These are phyloP conservation scores for Blastocystis hominis DNA, from an alignment of 352 stramenopile genomes.

Conservation along the genomic window DNA sequence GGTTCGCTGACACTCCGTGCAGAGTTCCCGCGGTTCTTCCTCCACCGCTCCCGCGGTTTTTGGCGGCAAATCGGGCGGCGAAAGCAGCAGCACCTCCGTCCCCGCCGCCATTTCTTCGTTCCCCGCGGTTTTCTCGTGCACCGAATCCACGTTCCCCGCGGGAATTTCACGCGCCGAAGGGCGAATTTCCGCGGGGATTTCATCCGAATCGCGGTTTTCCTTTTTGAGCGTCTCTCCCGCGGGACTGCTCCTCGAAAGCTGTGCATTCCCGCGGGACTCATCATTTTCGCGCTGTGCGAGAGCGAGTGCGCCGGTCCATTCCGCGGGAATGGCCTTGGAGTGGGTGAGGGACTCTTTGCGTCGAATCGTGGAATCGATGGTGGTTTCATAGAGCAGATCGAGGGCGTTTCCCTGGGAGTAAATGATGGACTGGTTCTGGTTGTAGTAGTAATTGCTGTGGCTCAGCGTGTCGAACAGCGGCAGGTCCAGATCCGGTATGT, in stretches of 20 bases:
- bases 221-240: not conserved
- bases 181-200: not conserved
- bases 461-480: not conserved
- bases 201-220: not conserved
- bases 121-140: not conserved
- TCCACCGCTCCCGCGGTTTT: too few relatives aligned
- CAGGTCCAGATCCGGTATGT: not conserved
- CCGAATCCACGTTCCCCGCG: not conserved
- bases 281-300: too few relatives aligned
- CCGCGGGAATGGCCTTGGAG: not conserved
- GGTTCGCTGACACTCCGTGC: too few relatives aligned
- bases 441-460: slow-evolving; percentile 38
- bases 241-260: not conserved
- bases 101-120: not conserved
- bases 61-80: too few relatives aligned
- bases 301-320: not conserved
- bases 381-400: slow-evolving; percentile 19
- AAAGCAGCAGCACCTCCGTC: not conserved
- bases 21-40: too few relatives aligned
- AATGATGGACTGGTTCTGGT: slow-evolving; percentile 26
- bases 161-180: not conserved
- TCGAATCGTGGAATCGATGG: not conserved
- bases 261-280: not conserved
- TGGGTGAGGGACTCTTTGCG: not conserved
- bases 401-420: not conserved